Evolutionary conservation across 805 yeast genomes (phyloP), one percentile per base, ranked within the genome.

Genomic region (Dipodascopsis uninucleata): DNA sequence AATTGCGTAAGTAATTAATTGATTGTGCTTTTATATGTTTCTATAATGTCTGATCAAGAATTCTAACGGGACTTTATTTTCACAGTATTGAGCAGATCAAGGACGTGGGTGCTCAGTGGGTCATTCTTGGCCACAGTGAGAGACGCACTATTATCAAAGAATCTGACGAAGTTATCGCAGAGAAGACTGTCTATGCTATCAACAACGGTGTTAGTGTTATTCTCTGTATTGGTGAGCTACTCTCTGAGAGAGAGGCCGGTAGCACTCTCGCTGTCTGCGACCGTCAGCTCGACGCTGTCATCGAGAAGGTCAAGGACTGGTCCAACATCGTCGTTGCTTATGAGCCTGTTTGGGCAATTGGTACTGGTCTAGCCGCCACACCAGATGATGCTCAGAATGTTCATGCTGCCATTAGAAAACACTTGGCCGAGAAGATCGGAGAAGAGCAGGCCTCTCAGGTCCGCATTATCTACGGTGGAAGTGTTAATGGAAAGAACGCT

Each of bases 341-440:
- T 75, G 98, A 93, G 76, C 98, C 98, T 62, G 96, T 93, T 59
- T 93, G 98, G 98, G 98, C 98, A 62, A 93, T 93, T 62, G 98
- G 98, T 70, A 89, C 97, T 61, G 98, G 98, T 66, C 80, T 93
- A 66, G 96, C 97, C 62, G 97, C 98, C 53, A 93, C 98, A 61
- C 88, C 98, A 59, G 85, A 84, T 59, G 98, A 93, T 67, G 98
- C 98, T 59, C 96, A 93, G 76, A 87, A 82, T 58, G 86, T 93
- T 64, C 98, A 93, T 76, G 77, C 78, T 67, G 77, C 76, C 60
- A 86, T 93, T 73, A 85, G 98, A 78, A 77, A 71, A 53, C 88
- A 77, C 78, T 78, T 93, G 68, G 74, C 78, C 59, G 71, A 76
- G 62, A 79, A 82, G 69, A 78, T 90, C 64, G 90, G 95, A 66